These are phyloP conservation scores for Penicillium polonicum DNA, from an alignment of 2,329 filamentous ascomycete species.

Conservation along the genomic window DNA sequence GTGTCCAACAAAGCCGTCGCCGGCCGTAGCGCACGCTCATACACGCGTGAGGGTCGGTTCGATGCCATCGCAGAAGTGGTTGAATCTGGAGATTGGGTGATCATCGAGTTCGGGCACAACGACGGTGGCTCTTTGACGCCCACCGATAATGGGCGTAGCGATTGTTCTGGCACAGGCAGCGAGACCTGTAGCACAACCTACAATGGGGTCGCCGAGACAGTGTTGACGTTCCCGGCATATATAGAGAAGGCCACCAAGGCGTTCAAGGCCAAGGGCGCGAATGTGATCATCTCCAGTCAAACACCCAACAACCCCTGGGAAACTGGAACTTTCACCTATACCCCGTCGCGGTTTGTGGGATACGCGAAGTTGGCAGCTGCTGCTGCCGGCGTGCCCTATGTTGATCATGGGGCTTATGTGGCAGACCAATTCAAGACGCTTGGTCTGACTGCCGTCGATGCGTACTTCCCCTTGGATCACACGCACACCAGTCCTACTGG, in stretches of 20 bases:
- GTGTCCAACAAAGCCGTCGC: conserved; percentile 65
- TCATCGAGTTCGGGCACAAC: conserved; percentile 73
- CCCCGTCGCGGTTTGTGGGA: conserved; percentile 55
- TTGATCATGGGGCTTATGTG: conserved; percentile 61
- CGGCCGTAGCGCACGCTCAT: conserved; percentile 66
- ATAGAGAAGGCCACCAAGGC: conserved; percentile 56
- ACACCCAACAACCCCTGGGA: conserved; percentile 67
- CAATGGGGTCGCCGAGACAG: conserved; percentile 53
- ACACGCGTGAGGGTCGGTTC: conserved; percentile 66
- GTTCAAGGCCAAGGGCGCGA: conserved; percentile 58
- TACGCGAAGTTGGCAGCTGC: conserved; percentile 53
- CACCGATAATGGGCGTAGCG: conserved; percentile 62
- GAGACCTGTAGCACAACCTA: conserved; percentile 57
- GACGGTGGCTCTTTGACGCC: conserved; percentile 59
- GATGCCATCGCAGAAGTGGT: conserved; percentile 54
- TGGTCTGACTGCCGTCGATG: conserved; percentile 52
- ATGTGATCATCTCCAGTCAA: conserved; percentile 58
- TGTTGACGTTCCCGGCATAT: conserved; percentile 62
- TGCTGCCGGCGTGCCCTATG: conserved; percentile 51
- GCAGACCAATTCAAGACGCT: conserved; percentile 54
- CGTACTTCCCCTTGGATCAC: conserved; percentile 59
- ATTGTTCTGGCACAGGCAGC: conserved; percentile 55
- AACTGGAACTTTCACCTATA: conserved; percentile 52
- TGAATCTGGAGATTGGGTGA: conserved; percentile 60
- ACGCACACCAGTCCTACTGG: conserved; percentile 60